A percentile compares a stretch with the other conserved stretches of the same genome.
Evolutionary conservation across 441 rosid genomes (phyloP).

Genomic region (Syzygium malaccense): DNA sequence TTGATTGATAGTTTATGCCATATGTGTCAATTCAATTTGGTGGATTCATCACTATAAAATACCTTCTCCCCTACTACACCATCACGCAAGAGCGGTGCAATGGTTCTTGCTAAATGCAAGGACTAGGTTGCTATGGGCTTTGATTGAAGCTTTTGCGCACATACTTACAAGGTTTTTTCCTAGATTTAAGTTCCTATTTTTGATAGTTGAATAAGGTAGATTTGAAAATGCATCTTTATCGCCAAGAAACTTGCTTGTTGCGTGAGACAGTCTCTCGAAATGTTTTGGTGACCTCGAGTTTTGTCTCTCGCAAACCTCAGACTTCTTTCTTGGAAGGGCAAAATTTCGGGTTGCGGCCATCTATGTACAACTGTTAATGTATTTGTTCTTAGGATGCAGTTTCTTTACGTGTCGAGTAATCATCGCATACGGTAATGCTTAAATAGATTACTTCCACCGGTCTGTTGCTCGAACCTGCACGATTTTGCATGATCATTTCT

Average conservation of each 20-base stretch:
- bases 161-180: background rate
- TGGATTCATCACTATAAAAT: background rate
- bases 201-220: background rate
- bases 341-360: too few species aligned
- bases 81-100: too few species aligned
- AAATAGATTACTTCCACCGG: too few species aligned
- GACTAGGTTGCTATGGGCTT: background rate
- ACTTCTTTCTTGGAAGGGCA: background rate
- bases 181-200: background rate
- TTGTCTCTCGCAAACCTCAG: background rate
- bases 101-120: background rate
- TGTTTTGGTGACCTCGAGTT: background rate
- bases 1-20: background rate
- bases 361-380: too few species aligned
- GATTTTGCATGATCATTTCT: background rate
- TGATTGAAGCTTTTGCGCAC: background rate
- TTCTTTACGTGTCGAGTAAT: background rate
- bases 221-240: background rate
- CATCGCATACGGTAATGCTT: background rate
- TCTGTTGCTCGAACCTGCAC: too few species aligned
- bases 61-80: background rate
- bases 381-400: background rate
- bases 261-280: background rate
- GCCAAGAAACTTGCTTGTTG: background rate
- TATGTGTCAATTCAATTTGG: rapidly evolving